These are phyloP conservation scores for Platanus orientalis DNA, from an alignment of 164 flowering plant species.

Conservation along the genomic window DNA sequence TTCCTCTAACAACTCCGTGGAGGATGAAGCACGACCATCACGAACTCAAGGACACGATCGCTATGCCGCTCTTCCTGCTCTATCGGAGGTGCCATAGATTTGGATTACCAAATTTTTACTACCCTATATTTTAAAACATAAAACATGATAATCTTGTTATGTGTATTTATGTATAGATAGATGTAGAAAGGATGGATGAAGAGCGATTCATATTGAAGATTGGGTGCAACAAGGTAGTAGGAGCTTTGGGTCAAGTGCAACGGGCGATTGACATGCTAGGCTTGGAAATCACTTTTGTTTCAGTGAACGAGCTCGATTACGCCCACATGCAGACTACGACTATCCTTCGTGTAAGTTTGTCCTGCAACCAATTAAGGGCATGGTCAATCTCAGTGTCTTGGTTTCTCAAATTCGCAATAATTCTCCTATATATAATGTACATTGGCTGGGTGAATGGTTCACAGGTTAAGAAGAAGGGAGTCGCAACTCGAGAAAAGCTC, in stretches of 20 bases:
- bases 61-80: background rate
- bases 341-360: slow-evolving; percentile 3
- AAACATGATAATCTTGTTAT: background rate
- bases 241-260: slow-evolving; percentile 2
- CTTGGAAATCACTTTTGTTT: background rate
- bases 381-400: too few relatives aligned
- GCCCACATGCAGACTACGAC: background rate
- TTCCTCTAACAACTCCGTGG: background rate
- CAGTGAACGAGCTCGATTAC: background rate
- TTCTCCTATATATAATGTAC: too few relatives aligned
- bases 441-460: too few relatives aligned
- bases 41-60: background rate
- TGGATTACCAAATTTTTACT: background rate
- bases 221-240: background rate
- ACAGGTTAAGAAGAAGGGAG: slow-evolving; percentile 8
- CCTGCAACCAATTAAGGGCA: too few relatives aligned
- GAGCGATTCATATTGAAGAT: background rate
- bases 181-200: background rate
- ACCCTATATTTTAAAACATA: too few relatives aligned
- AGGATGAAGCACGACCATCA: background rate
- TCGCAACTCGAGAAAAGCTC: background rate
- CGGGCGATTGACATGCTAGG: slow-evolving; percentile 6
- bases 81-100: background rate
- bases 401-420: too few relatives aligned
- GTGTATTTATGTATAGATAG: background rate